Conservation (phyloP, 2,329 filamentous ascomycete genomes). For the Aureobasidium sp. region DNA sequence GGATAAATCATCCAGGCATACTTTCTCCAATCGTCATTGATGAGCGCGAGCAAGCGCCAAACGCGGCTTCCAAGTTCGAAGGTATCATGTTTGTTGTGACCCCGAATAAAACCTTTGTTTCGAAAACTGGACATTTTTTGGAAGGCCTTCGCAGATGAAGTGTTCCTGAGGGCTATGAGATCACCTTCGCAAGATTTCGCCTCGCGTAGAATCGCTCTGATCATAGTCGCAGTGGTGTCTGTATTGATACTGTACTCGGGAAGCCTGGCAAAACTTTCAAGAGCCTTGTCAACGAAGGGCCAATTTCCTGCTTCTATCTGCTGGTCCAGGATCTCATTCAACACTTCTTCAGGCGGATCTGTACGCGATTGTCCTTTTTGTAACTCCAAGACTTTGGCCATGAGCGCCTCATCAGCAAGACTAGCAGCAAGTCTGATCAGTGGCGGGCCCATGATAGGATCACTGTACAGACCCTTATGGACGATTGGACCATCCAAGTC, state of each 20-base stretch:
- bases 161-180: background rate
- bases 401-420: constrained; percentile 36
- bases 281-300: constrained; percentile 33
- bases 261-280: constrained; percentile 18
- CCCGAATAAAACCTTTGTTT: background rate
- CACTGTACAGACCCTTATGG: constrained; percentile 35
- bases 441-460: constrained; percentile 44
- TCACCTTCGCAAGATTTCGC: background rate
- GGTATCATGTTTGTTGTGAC: background rate
- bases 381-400: constrained; percentile 23
- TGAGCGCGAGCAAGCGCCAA: constrained; percentile 22
- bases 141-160: background rate
- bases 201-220: constrained; percentile 10
- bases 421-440: constrained; percentile 49
- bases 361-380: constrained; percentile 1
- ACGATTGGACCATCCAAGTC: constrained; percentile 51
- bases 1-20: constrained; percentile 23
- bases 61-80: constrained; percentile 10
- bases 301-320: constrained; percentile 36
- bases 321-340: constrained; percentile 36
- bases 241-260: background rate
- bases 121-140: background rate
- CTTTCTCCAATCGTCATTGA: constrained; percentile 17
- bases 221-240: constrained; percentile 3
- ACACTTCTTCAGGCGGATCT: constrained; percentile 21